A percentile compares a stretch with the other conserved stretches of the same genome.
These are phyloP conservation scores for Erythrobasidium yunnanense DNA, from an alignment of 768 basidiomycete genomes.

Conservation along the genomic window DNA sequence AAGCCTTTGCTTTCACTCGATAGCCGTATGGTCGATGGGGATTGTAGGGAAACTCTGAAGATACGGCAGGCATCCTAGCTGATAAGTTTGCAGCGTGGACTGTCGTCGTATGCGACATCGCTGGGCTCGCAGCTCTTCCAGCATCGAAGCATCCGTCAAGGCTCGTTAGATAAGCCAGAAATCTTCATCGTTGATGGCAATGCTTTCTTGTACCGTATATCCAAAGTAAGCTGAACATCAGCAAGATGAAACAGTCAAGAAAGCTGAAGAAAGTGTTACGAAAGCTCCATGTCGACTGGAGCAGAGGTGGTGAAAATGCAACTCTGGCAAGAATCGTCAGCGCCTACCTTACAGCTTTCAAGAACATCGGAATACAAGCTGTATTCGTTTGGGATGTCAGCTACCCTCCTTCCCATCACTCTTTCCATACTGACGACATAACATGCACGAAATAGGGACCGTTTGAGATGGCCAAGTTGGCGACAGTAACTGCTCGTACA, in stretches of 20 bases:
- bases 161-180: too few relatives aligned
- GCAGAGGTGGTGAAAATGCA: background rate
- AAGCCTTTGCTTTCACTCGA: too few relatives aligned
- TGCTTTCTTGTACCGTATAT: constrained; percentile 8
- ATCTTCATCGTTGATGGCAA: constrained; percentile 13
- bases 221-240: background rate
- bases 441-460: background rate
- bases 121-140: too few relatives aligned
- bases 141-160: too few relatives aligned
- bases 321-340: background rate
- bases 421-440: too few relatives aligned
- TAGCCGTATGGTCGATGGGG: too few relatives aligned
- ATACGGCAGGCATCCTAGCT: too few relatives aligned
- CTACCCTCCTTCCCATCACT: too few relatives aligned
- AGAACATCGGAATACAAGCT: background rate
- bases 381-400: constrained; percentile 25
- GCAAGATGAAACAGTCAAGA: background rate
- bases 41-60: too few relatives aligned
- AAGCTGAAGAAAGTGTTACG: background rate
- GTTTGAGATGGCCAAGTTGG: constrained; percentile 4
- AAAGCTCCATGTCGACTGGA: constrained; percentile 22
- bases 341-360: background rate
- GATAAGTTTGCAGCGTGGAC: too few relatives aligned
- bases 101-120: too few relatives aligned
- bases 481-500: background rate